A percentile compares a stretch with the other conserved stretches of the same genome.
phyloP scores from a whole-genome alignment of 176 grass and related monocot genomes.

The Aegilops tauschii region DNA sequence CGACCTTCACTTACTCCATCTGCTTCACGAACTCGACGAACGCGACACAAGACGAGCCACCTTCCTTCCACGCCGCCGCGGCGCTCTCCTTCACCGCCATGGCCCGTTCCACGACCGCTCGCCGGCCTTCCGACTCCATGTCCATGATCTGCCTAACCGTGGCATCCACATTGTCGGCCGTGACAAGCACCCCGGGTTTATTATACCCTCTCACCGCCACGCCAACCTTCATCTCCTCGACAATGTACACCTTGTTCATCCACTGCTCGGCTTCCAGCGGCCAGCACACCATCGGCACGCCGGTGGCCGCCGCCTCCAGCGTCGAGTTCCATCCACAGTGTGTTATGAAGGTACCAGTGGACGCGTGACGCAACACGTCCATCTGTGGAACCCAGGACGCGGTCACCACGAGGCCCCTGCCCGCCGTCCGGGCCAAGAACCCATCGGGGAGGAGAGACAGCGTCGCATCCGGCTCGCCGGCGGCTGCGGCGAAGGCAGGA shows the following conservation, averaged over 20 bases:
- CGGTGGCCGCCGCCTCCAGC: background rate
- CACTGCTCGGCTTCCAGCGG: conserved; percentile 21
- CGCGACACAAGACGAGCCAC: background rate
- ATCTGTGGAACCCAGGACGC: conserved; percentile 35
- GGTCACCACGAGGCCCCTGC: conserved; percentile 22
- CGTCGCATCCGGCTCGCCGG: background rate
- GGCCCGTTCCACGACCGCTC: background rate
- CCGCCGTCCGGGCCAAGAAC: conserved; percentile 3
- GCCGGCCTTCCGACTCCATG: background rate
- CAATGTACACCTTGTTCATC: conserved; percentile 33
- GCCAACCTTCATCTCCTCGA: conserved; percentile 25
- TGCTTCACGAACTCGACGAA: conserved; percentile 2
- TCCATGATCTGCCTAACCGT: conserved; percentile 2
- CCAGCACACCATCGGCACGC: conserved; percentile 23
- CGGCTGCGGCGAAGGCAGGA: background rate
- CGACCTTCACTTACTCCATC: background rate
- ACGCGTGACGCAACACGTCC: conserved; percentile 20
- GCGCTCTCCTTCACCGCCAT: background rate
- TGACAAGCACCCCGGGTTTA: background rate
- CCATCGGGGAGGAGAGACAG: conserved; percentile 23
- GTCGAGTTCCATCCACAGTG: conserved; percentile 13
- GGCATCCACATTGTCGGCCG: background rate
- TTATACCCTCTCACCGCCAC: background rate
- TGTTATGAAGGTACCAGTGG: background rate
- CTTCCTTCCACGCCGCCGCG: background rate